Conservation (phyloP, 2,329 filamentous ascomycete genomes). For the Phialophora verrucosa region DNA sequence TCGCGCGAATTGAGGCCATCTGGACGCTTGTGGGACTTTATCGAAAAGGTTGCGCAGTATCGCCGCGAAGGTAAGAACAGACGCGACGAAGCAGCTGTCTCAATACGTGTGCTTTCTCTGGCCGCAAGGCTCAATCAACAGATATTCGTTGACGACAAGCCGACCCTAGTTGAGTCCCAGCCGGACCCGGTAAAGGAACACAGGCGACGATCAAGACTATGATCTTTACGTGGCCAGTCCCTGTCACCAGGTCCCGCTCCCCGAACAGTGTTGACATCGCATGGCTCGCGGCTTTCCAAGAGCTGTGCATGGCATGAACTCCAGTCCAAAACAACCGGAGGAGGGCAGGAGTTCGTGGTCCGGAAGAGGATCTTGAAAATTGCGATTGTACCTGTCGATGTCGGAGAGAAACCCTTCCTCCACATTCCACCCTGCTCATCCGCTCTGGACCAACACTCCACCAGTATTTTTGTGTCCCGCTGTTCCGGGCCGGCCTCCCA, state of each 20-base stretch:
- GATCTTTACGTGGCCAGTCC: slow-evolving; percentile 39
- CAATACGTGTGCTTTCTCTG: slow-evolving; percentile 76
- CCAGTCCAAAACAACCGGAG: not conserved
- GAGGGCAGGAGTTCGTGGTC: not conserved
- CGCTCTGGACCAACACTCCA: not conserved
- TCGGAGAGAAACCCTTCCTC: slow-evolving; percentile 30
- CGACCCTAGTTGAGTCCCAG: not conserved
- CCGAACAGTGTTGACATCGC: not conserved
- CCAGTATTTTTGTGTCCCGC: slow-evolving; percentile 38
- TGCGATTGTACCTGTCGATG: not conserved
- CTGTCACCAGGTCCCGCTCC: slow-evolving; percentile 17
- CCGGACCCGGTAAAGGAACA: slow-evolving; percentile 19
- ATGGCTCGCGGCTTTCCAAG: not conserved
- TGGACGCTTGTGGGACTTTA: slow-evolving; percentile 89
- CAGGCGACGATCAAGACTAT: slow-evolving; percentile 27
- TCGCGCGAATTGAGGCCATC: slow-evolving; percentile 69
- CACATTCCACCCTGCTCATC: slow-evolving; percentile 39
- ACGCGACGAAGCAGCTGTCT: slow-evolving; percentile 89
- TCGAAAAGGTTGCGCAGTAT: slow-evolving; percentile 80
- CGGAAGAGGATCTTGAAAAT: not conserved
- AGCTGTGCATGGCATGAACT: not conserved
- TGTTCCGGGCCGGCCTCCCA: not conserved
- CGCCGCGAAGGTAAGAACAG: slow-evolving; percentile 94
- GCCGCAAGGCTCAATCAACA: slow-evolving; percentile 73
- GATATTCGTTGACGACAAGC: slow-evolving; percentile 64